Percentiles rank a stretch among this genome's conserved stretches.
Evolutionary conservation across 805 yeast species (phyloP).

Genomic region (Teunomyces funiuensis): DNA sequence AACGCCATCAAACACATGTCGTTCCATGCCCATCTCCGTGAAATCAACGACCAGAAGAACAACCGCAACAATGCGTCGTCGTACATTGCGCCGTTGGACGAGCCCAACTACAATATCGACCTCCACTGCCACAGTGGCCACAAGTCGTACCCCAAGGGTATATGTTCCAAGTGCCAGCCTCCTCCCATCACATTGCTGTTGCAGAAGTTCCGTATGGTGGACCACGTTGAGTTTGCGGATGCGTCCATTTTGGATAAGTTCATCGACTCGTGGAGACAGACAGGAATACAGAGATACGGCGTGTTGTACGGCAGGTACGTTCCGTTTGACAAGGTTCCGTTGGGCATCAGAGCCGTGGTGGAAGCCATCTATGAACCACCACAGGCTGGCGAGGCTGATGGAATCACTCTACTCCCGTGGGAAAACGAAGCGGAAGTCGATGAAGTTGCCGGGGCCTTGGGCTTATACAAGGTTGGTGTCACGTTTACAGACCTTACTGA

Average conservation of each 20-base stretch:
- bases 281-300: constrained; percentile 87
- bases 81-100: constrained; percentile 77
- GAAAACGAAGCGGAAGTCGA: constrained; percentile 56
- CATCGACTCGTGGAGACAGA: constrained; percentile 87
- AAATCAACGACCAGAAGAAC: constrained; percentile 65
- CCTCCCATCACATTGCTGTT: constrained; percentile 89
- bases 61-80: constrained; percentile 57
- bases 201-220: constrained; percentile 93
- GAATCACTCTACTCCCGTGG: constrained; percentile 61
- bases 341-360: constrained; percentile 91
- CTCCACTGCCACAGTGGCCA: constrained; percentile 76
- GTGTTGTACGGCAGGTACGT: constrained; percentile 80
- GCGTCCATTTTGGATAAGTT: constrained; percentile 74
- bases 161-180: constrained; percentile 96
- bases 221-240: constrained; percentile 88
- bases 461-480: constrained; percentile 73
- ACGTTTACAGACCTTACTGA: constrained; percentile 89
- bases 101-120: constrained; percentile 66
- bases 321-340: constrained; percentile 76
- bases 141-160: constrained; percentile 91
- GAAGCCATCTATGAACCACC: constrained; percentile 94
- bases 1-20: constrained; percentile 85
- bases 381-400: constrained; percentile 84
- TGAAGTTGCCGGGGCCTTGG: constrained; percentile 54
- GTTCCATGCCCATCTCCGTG: constrained; percentile 78